Evolutionary conservation across 148 eudicot genomes (phyloP).

Genomic region (Silene conica): DNA sequence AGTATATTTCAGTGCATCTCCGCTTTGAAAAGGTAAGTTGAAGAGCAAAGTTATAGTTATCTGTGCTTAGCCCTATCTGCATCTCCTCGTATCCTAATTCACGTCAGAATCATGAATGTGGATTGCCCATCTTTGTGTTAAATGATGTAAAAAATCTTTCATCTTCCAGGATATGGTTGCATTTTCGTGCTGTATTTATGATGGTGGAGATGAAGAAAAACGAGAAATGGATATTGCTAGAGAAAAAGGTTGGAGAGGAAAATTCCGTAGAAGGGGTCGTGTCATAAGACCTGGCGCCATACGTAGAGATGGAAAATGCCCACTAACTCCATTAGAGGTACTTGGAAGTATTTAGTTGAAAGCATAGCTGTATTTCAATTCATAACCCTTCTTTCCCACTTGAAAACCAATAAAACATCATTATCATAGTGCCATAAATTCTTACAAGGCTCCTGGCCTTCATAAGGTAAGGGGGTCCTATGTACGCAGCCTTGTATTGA

Average conservation of each 20-base stretch:
- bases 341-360: background rate
- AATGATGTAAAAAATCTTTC: slow-evolving; percentile 6
- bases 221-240: slow-evolving; percentile 92
- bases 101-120: slow-evolving; percentile 1
- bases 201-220: slow-evolving; percentile 91
- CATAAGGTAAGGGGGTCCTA: background rate
- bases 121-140: background rate
- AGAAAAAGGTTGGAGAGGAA: slow-evolving; percentile 98
- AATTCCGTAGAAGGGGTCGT: slow-evolving; percentile 80
- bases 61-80: background rate
- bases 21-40: slow-evolving; percentile 88
- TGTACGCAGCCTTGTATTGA: background rate
- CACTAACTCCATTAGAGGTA: slow-evolving; percentile 97
- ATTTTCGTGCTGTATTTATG: slow-evolving; percentile 95
- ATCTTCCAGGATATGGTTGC: slow-evolving; percentile 94
- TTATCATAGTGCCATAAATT: background rate
- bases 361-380: background rate
- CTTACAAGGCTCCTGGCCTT: background rate
- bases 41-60: background rate
- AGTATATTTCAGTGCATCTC: slow-evolving; percentile 88
- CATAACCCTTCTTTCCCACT: background rate
- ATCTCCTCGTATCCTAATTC: background rate
- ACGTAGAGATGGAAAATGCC: slow-evolving; percentile 93
- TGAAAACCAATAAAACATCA: background rate
- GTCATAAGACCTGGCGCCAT: slow-evolving; percentile 86